Percentiles rank a stretch among this genome's conserved stretches.
Conservation (phyloP, 352 stramenopile genomes). For the Nothophytophthora sp. region DNA sequence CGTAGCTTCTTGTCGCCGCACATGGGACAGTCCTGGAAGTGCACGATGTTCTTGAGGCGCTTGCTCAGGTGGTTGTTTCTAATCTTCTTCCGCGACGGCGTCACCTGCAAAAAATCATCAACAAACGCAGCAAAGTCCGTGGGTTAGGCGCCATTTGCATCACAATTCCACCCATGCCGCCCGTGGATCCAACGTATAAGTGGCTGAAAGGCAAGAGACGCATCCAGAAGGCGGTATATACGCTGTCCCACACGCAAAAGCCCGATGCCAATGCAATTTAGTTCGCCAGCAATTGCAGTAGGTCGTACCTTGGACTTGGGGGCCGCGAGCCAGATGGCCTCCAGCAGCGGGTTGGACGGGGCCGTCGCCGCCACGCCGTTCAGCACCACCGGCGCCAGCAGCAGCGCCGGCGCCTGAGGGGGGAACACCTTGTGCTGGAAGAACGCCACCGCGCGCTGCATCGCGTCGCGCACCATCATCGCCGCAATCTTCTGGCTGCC, state of each 20-base stretch:
- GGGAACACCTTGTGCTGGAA: constrained; percentile 55
- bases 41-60: constrained; percentile 90
- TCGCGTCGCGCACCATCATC: constrained; percentile 65
- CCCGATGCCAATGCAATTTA: no score
- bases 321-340: constrained; percentile 80
- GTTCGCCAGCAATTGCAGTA: no score
- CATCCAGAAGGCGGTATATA: no score
- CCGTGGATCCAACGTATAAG: no score
- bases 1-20: constrained; percentile 89
- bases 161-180: no score
- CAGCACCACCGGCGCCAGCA: constrained; percentile 26
- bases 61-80: constrained; percentile 88
- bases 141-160: no score
- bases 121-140: constrained; percentile 3
- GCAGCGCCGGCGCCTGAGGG: constrained; percentile 32
- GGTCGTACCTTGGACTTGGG: constrained; percentile 87
- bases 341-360: constrained; percentile 54
- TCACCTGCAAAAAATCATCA: constrained; percentile 70
- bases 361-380: constrained; percentile 33
- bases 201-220: no score
- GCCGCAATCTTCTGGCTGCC: constrained; percentile 43
- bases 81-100: constrained; percentile 85
- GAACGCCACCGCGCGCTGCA: constrained; percentile 66
- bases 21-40: constrained; percentile 85
- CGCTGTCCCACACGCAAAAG: no score